Evolutionary conservation across 805 yeast species (phyloP).

Genomic region (Ogataea degrootiae): DNA sequence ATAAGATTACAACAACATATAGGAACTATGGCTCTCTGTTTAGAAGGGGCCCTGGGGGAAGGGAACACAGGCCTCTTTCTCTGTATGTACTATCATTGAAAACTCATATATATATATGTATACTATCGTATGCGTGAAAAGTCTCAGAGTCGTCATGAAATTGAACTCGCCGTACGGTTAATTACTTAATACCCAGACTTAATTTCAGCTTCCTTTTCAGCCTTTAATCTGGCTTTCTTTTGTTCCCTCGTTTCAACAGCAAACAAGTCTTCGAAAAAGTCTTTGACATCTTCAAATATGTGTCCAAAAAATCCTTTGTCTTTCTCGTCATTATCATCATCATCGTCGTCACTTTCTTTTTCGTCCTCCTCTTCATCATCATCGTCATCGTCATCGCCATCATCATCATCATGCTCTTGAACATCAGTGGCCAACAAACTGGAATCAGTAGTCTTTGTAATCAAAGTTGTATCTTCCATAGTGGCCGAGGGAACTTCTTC

Average conservation of each 20-base stretch:
- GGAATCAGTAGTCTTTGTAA: neutral
- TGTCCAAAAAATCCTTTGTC: conserved; percentile 14
- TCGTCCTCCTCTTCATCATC: conserved; percentile 13
- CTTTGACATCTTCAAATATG: conserved; percentile 18
- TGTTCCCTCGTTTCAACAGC: conserved; percentile 5
- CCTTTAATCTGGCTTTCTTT: neutral
- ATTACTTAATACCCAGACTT: too few relatives aligned
- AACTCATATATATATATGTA: too few relatives aligned
- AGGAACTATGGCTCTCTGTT: too few relatives aligned
- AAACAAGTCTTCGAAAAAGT: conserved; percentile 22
- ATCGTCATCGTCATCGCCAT: conserved; percentile 16
- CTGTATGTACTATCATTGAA: too few relatives aligned
- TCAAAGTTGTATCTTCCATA: conserved; percentile 1
- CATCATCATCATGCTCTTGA: neutral
- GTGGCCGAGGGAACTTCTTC: conserved; percentile 5
- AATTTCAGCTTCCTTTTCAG: too few relatives aligned
- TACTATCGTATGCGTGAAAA: too few relatives aligned
- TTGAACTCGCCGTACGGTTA: too few relatives aligned
- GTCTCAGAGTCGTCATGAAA: too few relatives aligned
- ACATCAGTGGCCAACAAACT: neutral
- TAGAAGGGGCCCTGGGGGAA: too few relatives aligned
- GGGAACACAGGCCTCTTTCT: too few relatives aligned
- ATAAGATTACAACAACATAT: too few relatives aligned
- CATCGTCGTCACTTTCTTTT: conserved; percentile 17
- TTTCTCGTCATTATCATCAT: conserved; percentile 13